phyloP scores from a whole-genome alignment of 176 grass and related monocot genomes.

The Hsuehochloa calcarea region DNA sequence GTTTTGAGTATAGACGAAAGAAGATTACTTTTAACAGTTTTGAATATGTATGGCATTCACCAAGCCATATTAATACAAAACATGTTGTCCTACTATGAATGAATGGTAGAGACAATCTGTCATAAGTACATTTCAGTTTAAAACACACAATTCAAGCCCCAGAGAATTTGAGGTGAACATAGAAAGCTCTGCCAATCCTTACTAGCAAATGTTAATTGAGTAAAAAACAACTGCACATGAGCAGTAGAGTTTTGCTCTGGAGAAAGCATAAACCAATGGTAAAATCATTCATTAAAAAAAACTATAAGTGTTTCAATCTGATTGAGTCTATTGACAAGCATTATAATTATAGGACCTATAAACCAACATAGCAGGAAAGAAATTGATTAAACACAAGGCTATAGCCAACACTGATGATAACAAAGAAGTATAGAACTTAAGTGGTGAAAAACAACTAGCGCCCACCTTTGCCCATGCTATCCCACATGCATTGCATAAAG shows the following conservation, averaged over 20 bases:
- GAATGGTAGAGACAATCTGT: background rate
- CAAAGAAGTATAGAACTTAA: background rate
- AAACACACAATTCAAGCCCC: background rate
- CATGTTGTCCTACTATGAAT: background rate
- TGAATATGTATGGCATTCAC: background rate
- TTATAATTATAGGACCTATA: background rate
- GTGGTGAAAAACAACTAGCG: background rate
- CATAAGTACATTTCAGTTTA: background rate
- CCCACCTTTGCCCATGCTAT: constrained; percentile 86
- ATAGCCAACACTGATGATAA: background rate
- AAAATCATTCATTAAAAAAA: background rate
- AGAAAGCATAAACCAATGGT: background rate
- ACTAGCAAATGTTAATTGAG: background rate
- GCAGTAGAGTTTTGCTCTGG: background rate
- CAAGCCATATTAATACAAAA: constrained; percentile 11
- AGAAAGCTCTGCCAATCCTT: background rate
- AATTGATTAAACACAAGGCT: background rate
- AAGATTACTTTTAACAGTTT: background rate
- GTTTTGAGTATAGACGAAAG: background rate
- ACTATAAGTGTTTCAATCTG: background rate
- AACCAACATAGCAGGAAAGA: background rate
- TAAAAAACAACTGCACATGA: background rate
- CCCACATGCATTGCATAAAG: constrained; percentile 89
- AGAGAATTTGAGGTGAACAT: background rate
- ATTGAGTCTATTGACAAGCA: constrained; percentile 12